These are phyloP conservation scores for Pythium phragmiticola DNA, from an alignment of 352 stramenopile species.

Conservation along the genomic window DNA sequence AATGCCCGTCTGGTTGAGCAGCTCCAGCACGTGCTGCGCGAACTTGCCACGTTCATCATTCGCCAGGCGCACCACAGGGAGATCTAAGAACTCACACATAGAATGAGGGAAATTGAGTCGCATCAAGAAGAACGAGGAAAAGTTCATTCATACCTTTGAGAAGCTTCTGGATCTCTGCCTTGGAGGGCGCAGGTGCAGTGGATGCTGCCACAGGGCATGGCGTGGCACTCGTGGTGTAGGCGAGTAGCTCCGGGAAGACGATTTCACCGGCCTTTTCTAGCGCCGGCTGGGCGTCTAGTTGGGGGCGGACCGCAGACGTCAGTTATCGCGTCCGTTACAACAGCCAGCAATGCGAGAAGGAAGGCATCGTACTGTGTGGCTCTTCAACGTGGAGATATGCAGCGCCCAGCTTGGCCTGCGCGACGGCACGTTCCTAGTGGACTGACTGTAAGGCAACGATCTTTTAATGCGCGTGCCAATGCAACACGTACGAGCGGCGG, in stretches of 20 bases:
- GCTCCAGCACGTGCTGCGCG: slow-evolving; percentile 23
- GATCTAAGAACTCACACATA: neutral
- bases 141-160: neutral
- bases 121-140: neutral
- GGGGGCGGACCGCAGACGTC: neutral
- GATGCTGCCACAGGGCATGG: neutral
- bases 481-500: slow-evolving; percentile 29
- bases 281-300: slow-evolving; percentile 53
- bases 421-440: slow-evolving; percentile 36
- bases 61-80: slow-evolving; percentile 6
- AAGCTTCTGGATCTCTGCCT: slow-evolving; percentile 11
- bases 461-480: neutral
- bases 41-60: slow-evolving; percentile 11
- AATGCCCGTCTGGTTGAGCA: slow-evolving; percentile 68
- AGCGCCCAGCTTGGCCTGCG: slow-evolving; percentile 41
- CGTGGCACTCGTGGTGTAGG: slow-evolving; percentile 28
- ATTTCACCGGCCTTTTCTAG: slow-evolving; percentile 40
- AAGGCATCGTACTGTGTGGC: slow-evolving; percentile 43
- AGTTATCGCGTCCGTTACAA: neutral
- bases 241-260: slow-evolving; percentile 43
- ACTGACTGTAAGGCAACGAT: neutral
- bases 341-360: neutral
- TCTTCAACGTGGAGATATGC: slow-evolving; percentile 61
- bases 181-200: slow-evolving; percentile 1
- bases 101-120: neutral